Evolutionary conservation across 2,329 filamentous ascomycete species (phyloP), one percentile per base, ranked within the genome.

Genomic region (Colletotrichum tropicale): DNA sequence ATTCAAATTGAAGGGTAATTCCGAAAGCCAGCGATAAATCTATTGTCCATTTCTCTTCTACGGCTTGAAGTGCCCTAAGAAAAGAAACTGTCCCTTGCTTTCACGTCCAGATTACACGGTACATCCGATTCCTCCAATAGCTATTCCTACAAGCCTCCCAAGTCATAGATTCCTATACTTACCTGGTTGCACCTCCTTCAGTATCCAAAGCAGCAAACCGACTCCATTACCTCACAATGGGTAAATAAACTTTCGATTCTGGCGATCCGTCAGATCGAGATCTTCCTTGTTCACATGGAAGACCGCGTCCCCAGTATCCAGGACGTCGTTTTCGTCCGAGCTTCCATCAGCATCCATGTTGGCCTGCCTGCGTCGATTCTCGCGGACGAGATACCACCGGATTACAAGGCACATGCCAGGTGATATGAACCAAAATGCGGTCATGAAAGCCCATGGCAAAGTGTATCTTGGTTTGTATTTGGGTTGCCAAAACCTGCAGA

Each of bases 381-480:
- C 74, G 5, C 64, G 64, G 13, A 72, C 30, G 10, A 80, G 75
- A 30, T 80, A 80, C 58, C 76, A 79, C 9, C 79, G 79, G 36
- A 80, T 80, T 30, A 79, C 71, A 36, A 80, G 70, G 32, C 79
- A 80, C 78, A 80, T 78, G 26, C 74, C 69, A 2, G 79, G 79
- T n/a, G 79, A 80, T 10, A 79, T 78, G 78, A 80, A 62, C 79
- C 78, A 80, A 34, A 79, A 80, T 6, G 78, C 77, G 6, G 78
- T 79, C 79, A 80, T 80, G 34, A 80, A 80, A 6, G 74, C 65
- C 78, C 79, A 79, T 8, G 79, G 78, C 8, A 80, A 64, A 15
- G 65, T 65, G 62, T 79, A 79, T 6, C 72, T 78, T 6, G 79
- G 79, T 61, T 73, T 76, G 66, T 80, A 80, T 58, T 61, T 77